A percentile compares a stretch with the other conserved stretches of the same genome.
phyloP scores from a whole-genome alignment of 2,329 filamentous ascomycete genomes.

The Zasmidium cellare region DNA sequence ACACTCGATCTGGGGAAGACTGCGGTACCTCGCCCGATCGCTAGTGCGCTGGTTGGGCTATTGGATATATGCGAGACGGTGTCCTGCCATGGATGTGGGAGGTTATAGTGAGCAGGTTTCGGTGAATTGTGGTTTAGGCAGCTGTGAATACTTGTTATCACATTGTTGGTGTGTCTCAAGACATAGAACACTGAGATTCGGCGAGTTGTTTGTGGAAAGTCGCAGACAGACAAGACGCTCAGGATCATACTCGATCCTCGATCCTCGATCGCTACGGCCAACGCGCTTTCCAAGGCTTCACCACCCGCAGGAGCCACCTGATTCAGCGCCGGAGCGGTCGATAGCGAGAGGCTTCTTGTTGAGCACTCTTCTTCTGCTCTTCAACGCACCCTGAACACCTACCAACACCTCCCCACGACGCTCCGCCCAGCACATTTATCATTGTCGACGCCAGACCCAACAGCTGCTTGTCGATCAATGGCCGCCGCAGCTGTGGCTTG shows the following conservation, averaged over 20 bases:
- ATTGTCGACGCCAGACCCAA: neutral
- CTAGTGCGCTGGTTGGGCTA: neutral
- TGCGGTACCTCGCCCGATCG: neutral
- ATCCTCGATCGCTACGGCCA: neutral
- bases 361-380: neutral
- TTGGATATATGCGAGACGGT: neutral
- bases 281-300: neutral
- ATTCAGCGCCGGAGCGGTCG: neutral
- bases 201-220: no score
- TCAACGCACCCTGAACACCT: neutral
- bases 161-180: no score
- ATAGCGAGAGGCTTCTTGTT: neutral
- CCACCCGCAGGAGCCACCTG: neutral
- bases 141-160: no score
- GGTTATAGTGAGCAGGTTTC: no score
- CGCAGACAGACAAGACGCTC: no score
- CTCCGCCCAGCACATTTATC: neutral
- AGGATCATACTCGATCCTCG: no score
- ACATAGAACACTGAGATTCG: no score
- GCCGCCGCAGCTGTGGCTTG: constrained; percentile 1
- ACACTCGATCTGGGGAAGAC: no score
- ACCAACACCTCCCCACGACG: neutral
- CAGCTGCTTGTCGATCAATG: neutral
- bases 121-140: no score
- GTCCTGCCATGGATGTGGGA: neutral